phyloP scores from a whole-genome alignment of 768 basidiomycete species.

The Russula emetica region DNA sequence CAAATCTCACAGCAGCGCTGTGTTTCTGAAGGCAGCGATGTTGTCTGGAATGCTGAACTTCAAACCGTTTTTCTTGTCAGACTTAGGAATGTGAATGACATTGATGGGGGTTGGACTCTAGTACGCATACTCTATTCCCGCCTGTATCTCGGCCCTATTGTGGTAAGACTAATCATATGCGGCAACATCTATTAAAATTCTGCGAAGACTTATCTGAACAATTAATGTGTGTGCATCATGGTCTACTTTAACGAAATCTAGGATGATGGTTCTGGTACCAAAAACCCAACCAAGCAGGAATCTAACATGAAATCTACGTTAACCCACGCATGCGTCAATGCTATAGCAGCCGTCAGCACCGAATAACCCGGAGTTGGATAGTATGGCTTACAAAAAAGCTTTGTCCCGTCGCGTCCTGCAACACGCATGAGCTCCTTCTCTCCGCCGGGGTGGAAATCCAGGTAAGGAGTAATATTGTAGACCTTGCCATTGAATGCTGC shows the following conservation, averaged over 20 bases:
- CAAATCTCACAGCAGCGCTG: too few relatives aligned
- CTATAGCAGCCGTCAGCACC: slow-evolving; percentile 40
- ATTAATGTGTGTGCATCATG: background rate
- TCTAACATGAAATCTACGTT: slow-evolving; percentile 96
- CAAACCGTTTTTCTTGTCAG: too few relatives aligned
- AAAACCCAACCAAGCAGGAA: slow-evolving; percentile 84
- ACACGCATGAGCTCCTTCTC: slow-evolving; percentile 92
- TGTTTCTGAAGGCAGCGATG: too few relatives aligned
- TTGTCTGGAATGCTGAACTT: too few relatives aligned
- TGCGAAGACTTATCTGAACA: too few relatives aligned
- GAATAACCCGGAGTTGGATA: background rate
- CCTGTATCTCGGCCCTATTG: too few relatives aligned
- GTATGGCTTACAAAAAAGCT: slow-evolving; percentile 79
- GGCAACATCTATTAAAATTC: background rate
- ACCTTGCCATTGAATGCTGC: slow-evolving; percentile 88
- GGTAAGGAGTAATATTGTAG: slow-evolving; percentile 92
- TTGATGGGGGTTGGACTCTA: too few relatives aligned
- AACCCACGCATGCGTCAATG: slow-evolving; percentile 92
- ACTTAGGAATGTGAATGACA: too few relatives aligned
- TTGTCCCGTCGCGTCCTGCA: slow-evolving; percentile 92
- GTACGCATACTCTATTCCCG: background rate
- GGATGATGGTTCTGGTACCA: slow-evolving; percentile 63
- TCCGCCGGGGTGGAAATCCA: slow-evolving; percentile 91
- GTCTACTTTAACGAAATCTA: slow-evolving; percentile 1
- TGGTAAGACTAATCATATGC: background rate